A percentile compares a stretch with the other conserved stretches of the same genome.
Conservation (phyloP, 768 basidiomycete genomes). For the Russula brevipes region DNA sequence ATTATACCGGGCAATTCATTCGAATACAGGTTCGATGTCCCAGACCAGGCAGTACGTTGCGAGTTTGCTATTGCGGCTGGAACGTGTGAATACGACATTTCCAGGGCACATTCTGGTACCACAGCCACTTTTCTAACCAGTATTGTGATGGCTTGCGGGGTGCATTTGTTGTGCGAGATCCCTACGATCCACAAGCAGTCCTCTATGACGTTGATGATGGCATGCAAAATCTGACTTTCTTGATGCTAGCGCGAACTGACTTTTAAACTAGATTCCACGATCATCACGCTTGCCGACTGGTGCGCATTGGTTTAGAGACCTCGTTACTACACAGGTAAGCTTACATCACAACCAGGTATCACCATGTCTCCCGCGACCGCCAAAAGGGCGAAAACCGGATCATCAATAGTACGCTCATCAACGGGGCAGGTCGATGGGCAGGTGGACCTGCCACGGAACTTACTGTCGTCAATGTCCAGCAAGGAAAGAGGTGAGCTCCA, state of each 20-base stretch:
- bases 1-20: slow-evolving; percentile 38
- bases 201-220: slow-evolving; percentile 34
- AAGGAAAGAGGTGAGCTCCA: slow-evolving; percentile 13
- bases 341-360: background rate
- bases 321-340: too few relatives aligned
- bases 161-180: slow-evolving; percentile 32
- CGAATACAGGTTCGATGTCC: slow-evolving; percentile 36
- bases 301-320: too few relatives aligned
- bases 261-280: slow-evolving; percentile 36
- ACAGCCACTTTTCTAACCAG: slow-evolving; percentile 39
- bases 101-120: slow-evolving; percentile 38
- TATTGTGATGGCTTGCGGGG: slow-evolving; percentile 45
- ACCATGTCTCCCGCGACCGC: slow-evolving; percentile 16
- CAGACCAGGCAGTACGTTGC: slow-evolving; percentile 31
- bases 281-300: slow-evolving; percentile 47
- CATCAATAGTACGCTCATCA: slow-evolving; percentile 40
- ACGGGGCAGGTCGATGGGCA: slow-evolving; percentile 44
- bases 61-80: too few relatives aligned
- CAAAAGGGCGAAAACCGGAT: background rate
- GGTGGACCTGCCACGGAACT: slow-evolving; percentile 20
- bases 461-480: slow-evolving; percentile 22
- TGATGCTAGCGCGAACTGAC: too few relatives aligned
- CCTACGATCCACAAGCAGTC: slow-evolving; percentile 28
- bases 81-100: too few relatives aligned
- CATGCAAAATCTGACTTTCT: background rate